Percentiles rank a stretch among this genome's conserved stretches.
Conservation (phyloP, 345 rosid genomes). For the Gossypium sturtianum region DNA sequence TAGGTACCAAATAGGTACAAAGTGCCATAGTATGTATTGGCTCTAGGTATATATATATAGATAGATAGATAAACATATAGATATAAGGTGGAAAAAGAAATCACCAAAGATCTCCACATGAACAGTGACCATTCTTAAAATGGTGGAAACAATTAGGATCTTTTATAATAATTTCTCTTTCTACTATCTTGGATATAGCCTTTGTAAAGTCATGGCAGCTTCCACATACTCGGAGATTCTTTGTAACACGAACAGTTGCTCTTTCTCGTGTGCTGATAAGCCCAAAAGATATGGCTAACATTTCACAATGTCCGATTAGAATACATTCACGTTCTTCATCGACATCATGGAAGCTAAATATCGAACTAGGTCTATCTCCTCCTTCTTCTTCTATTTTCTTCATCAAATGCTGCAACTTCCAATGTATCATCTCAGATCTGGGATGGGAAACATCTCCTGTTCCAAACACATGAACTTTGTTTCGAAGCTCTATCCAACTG, state of each 20-base stretch:
- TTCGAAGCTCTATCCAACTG: constrained; percentile 51
- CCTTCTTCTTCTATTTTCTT: constrained; percentile 26
- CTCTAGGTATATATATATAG: too few species aligned
- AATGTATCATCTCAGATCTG: constrained; percentile 36
- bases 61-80: too few species aligned
- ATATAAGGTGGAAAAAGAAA: background rate
- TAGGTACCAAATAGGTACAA: too few species aligned
- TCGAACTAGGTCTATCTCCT: constrained; percentile 4
- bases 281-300: constrained; percentile 50
- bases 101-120: constrained; percentile 33
- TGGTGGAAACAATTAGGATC: constrained; percentile 39
- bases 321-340: constrained; percentile 44
- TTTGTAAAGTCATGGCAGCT: constrained; percentile 38
- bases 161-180: constrained; percentile 38
- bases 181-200: constrained; percentile 29
- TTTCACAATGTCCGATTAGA: constrained; percentile 44
- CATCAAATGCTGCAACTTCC: constrained; percentile 31
- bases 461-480: constrained; percentile 49
- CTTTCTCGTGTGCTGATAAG: constrained; percentile 36
- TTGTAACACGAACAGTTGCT: constrained; percentile 30
- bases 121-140: constrained; percentile 40
- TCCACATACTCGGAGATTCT: constrained; percentile 33
- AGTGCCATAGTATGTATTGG: too few species aligned
- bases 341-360: constrained; percentile 35
- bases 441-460: constrained; percentile 54